Base-by-base conservation (phyloP, 805 yeast species). In the Lachancea fermentati region DNA sequence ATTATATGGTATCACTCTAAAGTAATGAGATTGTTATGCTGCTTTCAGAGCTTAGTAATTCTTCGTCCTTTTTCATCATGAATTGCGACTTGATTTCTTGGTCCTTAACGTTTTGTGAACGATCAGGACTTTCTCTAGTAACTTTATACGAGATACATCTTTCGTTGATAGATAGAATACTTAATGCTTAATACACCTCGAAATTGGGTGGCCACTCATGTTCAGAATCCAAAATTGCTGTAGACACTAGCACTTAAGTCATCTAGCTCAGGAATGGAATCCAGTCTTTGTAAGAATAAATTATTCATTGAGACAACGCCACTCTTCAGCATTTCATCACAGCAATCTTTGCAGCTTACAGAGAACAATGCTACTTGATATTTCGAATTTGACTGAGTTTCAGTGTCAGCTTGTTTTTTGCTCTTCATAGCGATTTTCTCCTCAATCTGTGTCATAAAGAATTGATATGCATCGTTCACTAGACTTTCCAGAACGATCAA, bases 211-310 rank as follows among this genome's bases (percentile, higher is more conserved):
- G 7, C 26, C 11, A 22, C 7, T 22, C 9, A 7, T 7, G 7
- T n/a, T 33, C 42, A 50, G 13, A 55, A 44, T 18, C 57, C 55
- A 50, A 84, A 85, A 54, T 87, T 87, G 14, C 95, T 82, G 60
- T 89, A 89, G 6, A 89, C 89, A 49, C 87, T 73, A 4, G 97
- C 97, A 63, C 95, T 81, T 50, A 89, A 72, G 45, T 87, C 96
- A 49, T 85, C 94, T 42, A 89, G 71, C 47, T 80, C 87, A 3
- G 48, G 44, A 2, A 56, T 45, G 7, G 55, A 32, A 34, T 59
- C 58, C 11, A 59, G 39, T 14, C 52, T 43, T 32, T 51, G 43
- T 22, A 58, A 30, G 30, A 41, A 51, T 26, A 47, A 45, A 40
- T 57, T 58, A 30, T 50, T 50, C 46, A 44, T 43, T 5, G 57